Conservation (phyloP, 2,329 filamentous ascomycete species). For the Monosporascus sp. region DNA sequence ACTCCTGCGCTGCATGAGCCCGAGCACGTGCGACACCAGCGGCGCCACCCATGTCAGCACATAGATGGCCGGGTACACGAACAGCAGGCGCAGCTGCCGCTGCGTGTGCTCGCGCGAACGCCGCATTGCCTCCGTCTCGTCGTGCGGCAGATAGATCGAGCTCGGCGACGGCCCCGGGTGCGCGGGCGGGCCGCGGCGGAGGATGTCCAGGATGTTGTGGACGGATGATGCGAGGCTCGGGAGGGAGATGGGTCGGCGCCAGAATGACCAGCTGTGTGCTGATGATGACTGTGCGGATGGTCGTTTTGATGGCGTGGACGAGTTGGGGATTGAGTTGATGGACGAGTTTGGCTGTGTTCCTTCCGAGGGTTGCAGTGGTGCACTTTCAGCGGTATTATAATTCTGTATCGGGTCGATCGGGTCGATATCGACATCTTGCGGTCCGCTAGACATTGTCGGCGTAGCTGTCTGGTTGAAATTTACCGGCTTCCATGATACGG, state of each 20-base stretch:
- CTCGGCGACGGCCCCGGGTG: conserved; percentile 1
- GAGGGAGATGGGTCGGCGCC: conserved; percentile 5
- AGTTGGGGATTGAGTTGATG: not conserved
- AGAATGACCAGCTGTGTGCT: not conserved
- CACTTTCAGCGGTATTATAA: too few relatives aligned
- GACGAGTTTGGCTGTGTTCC: not conserved
- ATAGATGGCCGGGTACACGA: conserved; percentile 73
- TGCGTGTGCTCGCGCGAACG: conserved; percentile 51
- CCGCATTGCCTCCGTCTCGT: conserved; percentile 26
- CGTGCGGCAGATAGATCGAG: conserved; percentile 14
- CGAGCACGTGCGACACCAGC: conserved; percentile 58
- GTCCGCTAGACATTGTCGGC: not conserved
- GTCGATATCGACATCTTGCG: not conserved
- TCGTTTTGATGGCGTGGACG: not conserved
- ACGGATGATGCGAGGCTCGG: conserved; percentile 7
- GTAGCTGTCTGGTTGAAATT: conserved; percentile 12
- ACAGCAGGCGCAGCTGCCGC: conserved; percentile 65
- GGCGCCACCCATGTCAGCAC: conserved; percentile 68
- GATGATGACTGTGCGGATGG: not conserved
- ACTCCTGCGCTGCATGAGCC: conserved; percentile 37
- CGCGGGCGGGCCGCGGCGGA: conserved; percentile 6
- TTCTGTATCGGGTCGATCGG: conserved; percentile 3
- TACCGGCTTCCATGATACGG: conserved; percentile 20
- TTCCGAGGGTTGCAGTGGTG: too few relatives aligned
- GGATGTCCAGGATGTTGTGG: conserved; percentile 7